Base-by-base conservation (phyloP, 2,329 filamentous ascomycete species). In the Ascocoryne sarcoides region DNA sequence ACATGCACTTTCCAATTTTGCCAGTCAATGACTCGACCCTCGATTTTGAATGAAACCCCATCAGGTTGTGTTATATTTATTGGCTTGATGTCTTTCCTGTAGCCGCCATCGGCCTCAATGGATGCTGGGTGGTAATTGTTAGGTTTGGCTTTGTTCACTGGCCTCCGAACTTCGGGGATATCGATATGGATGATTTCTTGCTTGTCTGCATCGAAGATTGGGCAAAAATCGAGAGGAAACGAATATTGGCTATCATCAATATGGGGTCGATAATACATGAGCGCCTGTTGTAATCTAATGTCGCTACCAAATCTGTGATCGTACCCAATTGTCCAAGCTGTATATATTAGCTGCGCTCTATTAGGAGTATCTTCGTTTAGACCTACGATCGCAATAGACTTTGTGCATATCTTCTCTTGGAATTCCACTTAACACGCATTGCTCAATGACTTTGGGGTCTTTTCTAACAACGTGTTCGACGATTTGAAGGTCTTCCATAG, bases 1-100 rank as follows among this genome's bases (percentile, higher is more conserved):
- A 95, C 76, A 60, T 95, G 89, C 49, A 95, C 76, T 54, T 76
- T 90, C 84, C 87, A 95, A 59, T 93, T 94, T 62, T 94, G 88
- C 89, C 89, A 95, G 49, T 79, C 76, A 37, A 95, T 72, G 33
- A 76, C 75, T 9, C 86, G 68, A 1, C 85, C 85, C 2, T 80
- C 73, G 50, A 94, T 67, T 15, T 71, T 77, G 68, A 95, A 95
- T 0, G 85, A 92, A 0, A 94, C 87, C 12, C 89, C 89, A 53
- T 93, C 84, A 0, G 86, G 86, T 57, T 93, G 86, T 1, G 83
- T 87, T 56, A 93, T 88, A 60, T 89, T 79, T 60, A 93, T 83
- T 1, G 86, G 85, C 69, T 93, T 95, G 39, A 94, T 62, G 50
- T 90, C 81, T 2, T 68, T 81, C 20, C 87, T 70, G 64, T 81